Evolutionary conservation across 1,139 yeast species (phyloP).

Genomic region (Taiozyma onychis): DNA sequence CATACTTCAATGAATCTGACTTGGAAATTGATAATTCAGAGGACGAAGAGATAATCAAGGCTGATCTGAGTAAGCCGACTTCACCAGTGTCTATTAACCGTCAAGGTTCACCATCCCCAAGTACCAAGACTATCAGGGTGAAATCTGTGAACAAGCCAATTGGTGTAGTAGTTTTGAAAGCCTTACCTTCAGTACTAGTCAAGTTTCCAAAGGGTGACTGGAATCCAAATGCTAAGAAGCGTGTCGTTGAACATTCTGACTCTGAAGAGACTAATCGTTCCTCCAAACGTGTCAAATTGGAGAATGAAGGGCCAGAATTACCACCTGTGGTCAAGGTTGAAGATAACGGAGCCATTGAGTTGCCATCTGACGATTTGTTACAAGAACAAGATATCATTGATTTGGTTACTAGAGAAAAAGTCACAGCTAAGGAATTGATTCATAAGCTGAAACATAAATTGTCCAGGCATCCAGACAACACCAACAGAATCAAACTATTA

Average conservation of each 20-base stretch:
- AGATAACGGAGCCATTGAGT: constrained; percentile 12
- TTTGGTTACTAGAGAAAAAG: constrained; percentile 54
- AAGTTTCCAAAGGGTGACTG: constrained; percentile 79
- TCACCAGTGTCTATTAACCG: constrained; percentile 27
- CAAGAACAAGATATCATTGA: constrained; percentile 69
- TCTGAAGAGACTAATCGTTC: constrained; percentile 24
- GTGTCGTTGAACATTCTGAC: constrained; percentile 23
- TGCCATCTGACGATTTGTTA: constrained; percentile 33
- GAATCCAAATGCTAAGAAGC: constrained; percentile 62
- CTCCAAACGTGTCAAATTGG: constrained; percentile 39
- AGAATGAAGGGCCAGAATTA: constrained; percentile 28
- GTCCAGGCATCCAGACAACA: constrained; percentile 65
- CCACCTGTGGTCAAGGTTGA: constrained; percentile 15
- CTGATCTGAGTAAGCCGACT: constrained; percentile 38
- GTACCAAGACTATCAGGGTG: constrained; percentile 14
- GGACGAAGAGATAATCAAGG: constrained; percentile 25
- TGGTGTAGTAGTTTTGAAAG: constrained; percentile 64
- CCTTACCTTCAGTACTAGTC: constrained; percentile 53
- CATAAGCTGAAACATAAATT: constrained; percentile 58
- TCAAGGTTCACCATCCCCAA: constrained; percentile 24
- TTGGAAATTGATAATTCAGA: constrained; percentile 51
- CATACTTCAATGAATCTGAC: constrained; percentile 74
- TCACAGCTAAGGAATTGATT: constrained; percentile 60
- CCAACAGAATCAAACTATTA: constrained; percentile 56
- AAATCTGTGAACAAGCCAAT: constrained; percentile 16